A percentile compares a stretch with the other conserved stretches of the same genome.
These are phyloP conservation scores for Magnaporthiopsis incrustans DNA, from an alignment of 2,329 filamentous ascomycete genomes.

Conservation along the genomic window DNA sequence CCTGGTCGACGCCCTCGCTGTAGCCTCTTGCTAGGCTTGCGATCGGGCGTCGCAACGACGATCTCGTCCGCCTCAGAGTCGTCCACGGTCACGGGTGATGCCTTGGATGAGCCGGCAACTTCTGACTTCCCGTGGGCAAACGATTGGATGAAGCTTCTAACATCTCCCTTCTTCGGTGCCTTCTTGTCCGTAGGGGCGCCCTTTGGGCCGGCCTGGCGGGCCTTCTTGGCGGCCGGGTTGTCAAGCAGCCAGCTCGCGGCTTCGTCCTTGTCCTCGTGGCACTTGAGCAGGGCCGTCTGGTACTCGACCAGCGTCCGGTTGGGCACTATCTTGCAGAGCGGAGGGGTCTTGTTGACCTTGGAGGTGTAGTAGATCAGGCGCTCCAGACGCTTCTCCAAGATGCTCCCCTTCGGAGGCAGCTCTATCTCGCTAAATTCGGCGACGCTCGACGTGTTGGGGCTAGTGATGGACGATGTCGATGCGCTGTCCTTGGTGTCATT, in stretches of 20 bases:
- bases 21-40: conserved; percentile 15
- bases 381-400: conserved; percentile 5
- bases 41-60: conserved; percentile 1
- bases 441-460: conserved; percentile 1
- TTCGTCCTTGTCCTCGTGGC: conserved; percentile 10
- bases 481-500: conserved; percentile 13
- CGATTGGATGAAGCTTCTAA: conserved; percentile 11
- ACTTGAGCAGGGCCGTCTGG: conserved; percentile 9
- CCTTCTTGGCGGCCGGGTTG: conserved; percentile 4
- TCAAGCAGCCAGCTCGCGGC: conserved; percentile 11
- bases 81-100: not conserved
- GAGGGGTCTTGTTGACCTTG: not conserved
- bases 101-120: not conserved
- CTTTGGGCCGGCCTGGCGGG: not conserved
- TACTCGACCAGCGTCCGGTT: conserved; percentile 7
- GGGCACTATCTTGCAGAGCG: conserved; percentile 5
- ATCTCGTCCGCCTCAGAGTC: not conserved
- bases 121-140: conserved; percentile 10
- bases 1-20: conserved; percentile 17
- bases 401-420: not conserved
- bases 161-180: not conserved
- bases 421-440: not conserved
- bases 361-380: conserved; percentile 2
- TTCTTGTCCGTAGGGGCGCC: not conserved
- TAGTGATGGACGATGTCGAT: conserved; percentile 3